Evolutionary conservation across 257 asterid species (phyloP), one percentile per base, ranked within the genome.

Genomic region (Solanum acaule): DNA sequence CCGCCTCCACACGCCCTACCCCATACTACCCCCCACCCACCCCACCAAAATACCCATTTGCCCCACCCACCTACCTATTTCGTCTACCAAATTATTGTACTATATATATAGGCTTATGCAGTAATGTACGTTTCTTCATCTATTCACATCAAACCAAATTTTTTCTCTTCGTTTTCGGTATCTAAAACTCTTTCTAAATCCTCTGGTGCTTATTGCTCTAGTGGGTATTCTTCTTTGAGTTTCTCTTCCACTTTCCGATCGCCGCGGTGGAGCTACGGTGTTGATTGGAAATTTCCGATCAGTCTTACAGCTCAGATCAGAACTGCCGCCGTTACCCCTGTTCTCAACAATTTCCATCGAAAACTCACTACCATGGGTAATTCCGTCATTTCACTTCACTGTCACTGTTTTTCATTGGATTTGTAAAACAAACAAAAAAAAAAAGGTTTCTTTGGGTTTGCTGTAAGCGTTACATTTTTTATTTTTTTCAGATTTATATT

Each of bases 291-390:
- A 83, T 88, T 70, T 18, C 88, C 88, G 40, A 42, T 61, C 71
- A 83, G 68, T 85, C 76, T 88, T 63, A 83, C 8, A 23, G 34
- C 88, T 25, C 90, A 78, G 79, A 87, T 87, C 89, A 87, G 89
- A 63, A 59, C 67, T 65, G 20, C 77, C 37, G 61, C 44, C 37
- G 61, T 22, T 8, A 42, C 67, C 8, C 89, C 89, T 29, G n/a
- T 91, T 10, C 89, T 91, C 75, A 89, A 90, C 68, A 85, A 87
- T 5, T 85, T 92, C 86, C 90, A 93, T 56, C 97, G 97, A 82
- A 95, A 93, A 94, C 94, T 95, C 91, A 90, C 95, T 8, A 91
- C 97, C 29, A 95, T 96, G 90, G 87, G 94, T 91, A 37, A 6
- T 70, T 44, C 3, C 16, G 89, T 83, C 87, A 49, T 46, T 87